Evolutionary conservation across 2,329 filamentous ascomycete species (phyloP).

Genomic region (Aspergillus quadrilineatus): DNA sequence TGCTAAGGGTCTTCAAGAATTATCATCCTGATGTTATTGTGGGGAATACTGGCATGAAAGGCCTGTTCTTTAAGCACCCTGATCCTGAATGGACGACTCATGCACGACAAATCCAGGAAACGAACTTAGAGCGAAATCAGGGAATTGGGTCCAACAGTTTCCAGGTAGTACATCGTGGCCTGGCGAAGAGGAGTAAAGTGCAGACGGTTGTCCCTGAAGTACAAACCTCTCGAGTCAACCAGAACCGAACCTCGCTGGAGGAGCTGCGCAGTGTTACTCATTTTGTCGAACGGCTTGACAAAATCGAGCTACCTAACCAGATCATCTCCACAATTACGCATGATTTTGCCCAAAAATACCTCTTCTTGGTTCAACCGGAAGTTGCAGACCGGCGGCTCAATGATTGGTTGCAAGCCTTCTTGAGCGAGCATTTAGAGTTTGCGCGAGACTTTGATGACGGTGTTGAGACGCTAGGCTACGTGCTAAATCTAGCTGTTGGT

Average conservation of each 20-base stretch:
- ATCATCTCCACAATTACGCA: constrained; percentile 74
- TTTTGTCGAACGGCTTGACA: constrained; percentile 72
- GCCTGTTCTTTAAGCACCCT: constrained; percentile 59
- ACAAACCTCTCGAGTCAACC: constrained; percentile 70
- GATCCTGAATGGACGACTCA: constrained; percentile 71
- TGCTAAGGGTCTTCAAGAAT: constrained; percentile 82
- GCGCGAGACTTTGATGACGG: constrained; percentile 48
- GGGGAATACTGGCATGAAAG: constrained; percentile 53
- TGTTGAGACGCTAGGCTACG: constrained; percentile 35
- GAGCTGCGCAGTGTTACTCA: constrained; percentile 71
- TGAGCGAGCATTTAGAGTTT: constrained; percentile 38
- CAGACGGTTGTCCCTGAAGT: constrained; percentile 63
- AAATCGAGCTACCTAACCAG: constrained; percentile 78
- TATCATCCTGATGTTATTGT: constrained; percentile 88
- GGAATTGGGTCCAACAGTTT: constrained; percentile 56
- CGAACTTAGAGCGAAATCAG: constrained; percentile 44
- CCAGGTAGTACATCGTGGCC: constrained; percentile 59
- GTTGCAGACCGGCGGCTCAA: constrained; percentile 42
- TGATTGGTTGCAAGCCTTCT: constrained; percentile 41
- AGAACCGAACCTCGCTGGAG: constrained; percentile 61
- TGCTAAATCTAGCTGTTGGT: constrained; percentile 33
- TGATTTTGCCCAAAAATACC: constrained; percentile 72
- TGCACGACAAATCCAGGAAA: constrained; percentile 66
- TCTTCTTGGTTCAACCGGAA: constrained; percentile 64
- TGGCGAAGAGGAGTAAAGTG: constrained; percentile 50